A percentile compares a stretch with the other conserved stretches of the same genome.
Evolutionary conservation across 2,329 filamentous ascomycete species (phyloP).

Genomic region (Venturia pyrina): DNA sequence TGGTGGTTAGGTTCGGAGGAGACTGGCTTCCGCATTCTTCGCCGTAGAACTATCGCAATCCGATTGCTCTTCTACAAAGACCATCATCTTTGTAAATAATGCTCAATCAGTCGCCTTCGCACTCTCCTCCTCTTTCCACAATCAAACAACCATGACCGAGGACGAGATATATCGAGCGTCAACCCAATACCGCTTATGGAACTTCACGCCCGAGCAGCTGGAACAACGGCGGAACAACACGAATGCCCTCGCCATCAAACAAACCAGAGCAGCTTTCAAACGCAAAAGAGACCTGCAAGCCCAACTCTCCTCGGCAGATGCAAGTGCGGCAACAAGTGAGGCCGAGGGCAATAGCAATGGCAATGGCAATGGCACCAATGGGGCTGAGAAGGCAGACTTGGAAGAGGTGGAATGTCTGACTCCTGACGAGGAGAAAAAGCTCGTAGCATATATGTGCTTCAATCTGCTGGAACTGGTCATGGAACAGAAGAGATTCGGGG

Average conservation of each 20-base stretch:
- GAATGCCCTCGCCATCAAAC: constrained; percentile 66
- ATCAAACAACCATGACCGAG: constrained; percentile 57
- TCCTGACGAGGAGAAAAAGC: constrained; percentile 67
- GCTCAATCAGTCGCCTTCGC: background rate
- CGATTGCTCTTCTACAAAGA: background rate
- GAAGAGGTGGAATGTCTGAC: constrained; percentile 68
- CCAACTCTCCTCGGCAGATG: background rate
- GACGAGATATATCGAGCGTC: constrained; percentile 85
- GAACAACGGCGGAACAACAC: constrained; percentile 64
- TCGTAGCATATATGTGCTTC: constrained; percentile 70
- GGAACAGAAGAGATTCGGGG: background rate
- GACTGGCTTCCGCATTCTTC: background rate
- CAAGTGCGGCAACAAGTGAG: constrained; percentile 6
- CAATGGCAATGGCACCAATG: constrained; percentile 15
- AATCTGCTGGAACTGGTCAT: constrained; percentile 40
- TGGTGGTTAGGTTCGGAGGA: background rate
- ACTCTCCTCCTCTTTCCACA: background rate
- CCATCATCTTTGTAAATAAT: background rate
- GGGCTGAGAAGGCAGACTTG: constrained; percentile 28
- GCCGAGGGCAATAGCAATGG: constrained; percentile 17
- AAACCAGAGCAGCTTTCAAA: constrained; percentile 48
- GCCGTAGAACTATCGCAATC: background rate
- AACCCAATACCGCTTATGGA: constrained; percentile 88
- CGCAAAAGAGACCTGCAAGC: constrained; percentile 19
- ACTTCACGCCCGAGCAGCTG: constrained; percentile 68